These are phyloP conservation scores for Trametes maxima DNA, from an alignment of 768 basidiomycete genomes.

Conservation along the genomic window DNA sequence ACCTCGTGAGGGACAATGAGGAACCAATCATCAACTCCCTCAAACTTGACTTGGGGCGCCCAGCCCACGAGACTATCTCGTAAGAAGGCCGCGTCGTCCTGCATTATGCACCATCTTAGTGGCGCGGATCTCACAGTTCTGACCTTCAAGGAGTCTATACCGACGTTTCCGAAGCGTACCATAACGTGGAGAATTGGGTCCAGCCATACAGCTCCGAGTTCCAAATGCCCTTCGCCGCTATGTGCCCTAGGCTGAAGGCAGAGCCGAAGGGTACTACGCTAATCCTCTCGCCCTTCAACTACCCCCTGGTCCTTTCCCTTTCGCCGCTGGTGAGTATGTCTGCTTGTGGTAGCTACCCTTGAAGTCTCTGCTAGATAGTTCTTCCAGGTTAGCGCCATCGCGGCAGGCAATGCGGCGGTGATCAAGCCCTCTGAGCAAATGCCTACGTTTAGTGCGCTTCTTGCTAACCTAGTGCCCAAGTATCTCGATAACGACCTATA, in stretches of 20 bases:
- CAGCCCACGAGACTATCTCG: conserved; percentile 58
- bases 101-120: background rate
- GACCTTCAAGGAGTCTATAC: conserved; percentile 58
- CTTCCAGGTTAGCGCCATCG: conserved; percentile 57
- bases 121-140: conserved; percentile 42
- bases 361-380: background rate
- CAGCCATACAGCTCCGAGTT: conserved; percentile 62
- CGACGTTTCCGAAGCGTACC: conserved; percentile 56
- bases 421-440: conserved; percentile 77
- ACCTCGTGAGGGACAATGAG: conserved; percentile 73
- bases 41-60: conserved; percentile 63
- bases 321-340: conserved; percentile 54
- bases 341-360: background rate
- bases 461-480: conserved; percentile 68
- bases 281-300: conserved; percentile 76
- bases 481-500: conserved; percentile 71
- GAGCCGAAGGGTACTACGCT: conserved; percentile 78
- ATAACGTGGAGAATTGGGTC: conserved; percentile 74
- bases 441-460: conserved; percentile 54
- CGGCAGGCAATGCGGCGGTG: conserved; percentile 71
- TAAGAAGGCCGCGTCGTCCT: conserved; percentile 30
- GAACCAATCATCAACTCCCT: conserved; percentile 61
- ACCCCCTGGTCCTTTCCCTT: conserved; percentile 62
- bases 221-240: conserved; percentile 53
- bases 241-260: conserved; percentile 67